Percentiles rank a stretch among this genome's conserved stretches.
Evolutionary conservation across 176 grass and related monocot species (phyloP).

Genomic region (Cenchrus fungigraminus): DNA sequence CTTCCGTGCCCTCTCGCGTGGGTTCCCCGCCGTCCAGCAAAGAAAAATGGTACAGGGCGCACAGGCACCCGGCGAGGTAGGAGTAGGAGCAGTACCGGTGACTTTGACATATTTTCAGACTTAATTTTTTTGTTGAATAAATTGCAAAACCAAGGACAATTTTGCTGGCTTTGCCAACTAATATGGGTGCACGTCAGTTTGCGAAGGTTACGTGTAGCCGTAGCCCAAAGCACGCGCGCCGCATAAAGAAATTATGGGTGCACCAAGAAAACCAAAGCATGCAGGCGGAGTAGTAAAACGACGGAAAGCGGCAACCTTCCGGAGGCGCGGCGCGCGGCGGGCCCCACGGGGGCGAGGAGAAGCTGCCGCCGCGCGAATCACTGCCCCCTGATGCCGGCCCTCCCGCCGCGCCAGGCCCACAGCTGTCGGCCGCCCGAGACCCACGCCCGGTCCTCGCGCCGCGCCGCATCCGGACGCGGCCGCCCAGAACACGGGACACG

Average conservation of each 20-base stretch:
- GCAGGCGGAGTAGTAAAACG: slow-evolving; percentile 17
- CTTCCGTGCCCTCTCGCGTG: not conserved
- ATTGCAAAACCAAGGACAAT: not conserved
- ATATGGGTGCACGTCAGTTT: too few relatives aligned
- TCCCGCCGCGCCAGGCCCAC: slow-evolving; percentile 37
- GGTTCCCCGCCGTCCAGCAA: slow-evolving; percentile 26
- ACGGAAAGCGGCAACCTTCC: slow-evolving; percentile 35
- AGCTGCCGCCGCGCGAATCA: slow-evolving; percentile 58
- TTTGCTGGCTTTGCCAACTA: too few relatives aligned
- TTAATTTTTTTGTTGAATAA: not conserved
- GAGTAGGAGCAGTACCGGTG: not conserved
- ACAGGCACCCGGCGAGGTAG: not conserved
- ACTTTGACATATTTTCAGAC: not conserved
- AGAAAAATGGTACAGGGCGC: not conserved
- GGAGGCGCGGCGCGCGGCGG: slow-evolving; percentile 32
- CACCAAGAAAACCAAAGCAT: slow-evolving; percentile 13
- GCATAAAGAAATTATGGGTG: slow-evolving; percentile 8
- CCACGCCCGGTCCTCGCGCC: slow-evolving; percentile 47
- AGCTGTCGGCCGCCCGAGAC: slow-evolving; percentile 48
- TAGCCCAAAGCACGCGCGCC: not conserved
- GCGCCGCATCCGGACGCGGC: slow-evolving; percentile 9
- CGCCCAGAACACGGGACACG: slow-evolving; percentile 4
- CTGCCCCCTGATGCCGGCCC: slow-evolving; percentile 60
- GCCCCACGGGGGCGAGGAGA: slow-evolving; percentile 37
- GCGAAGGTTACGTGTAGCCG: not conserved